Evolutionary conservation across 73 alveolate genomes (phyloP).

Genomic region (Stentor coeruleus): DNA sequence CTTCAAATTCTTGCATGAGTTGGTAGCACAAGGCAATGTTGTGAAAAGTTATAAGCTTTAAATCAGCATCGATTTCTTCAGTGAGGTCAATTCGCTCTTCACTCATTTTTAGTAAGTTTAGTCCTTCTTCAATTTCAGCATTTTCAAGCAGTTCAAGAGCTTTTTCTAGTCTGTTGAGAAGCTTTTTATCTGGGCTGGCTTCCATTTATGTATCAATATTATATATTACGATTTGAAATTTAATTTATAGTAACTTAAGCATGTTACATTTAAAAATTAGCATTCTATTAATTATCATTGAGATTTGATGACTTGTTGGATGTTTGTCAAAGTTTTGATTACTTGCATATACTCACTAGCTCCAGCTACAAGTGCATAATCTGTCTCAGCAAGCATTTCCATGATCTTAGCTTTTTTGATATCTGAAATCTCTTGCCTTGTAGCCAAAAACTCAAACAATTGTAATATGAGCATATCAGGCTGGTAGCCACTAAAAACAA

Average conservation of each 20-base stretch:
- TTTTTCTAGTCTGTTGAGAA: background rate
- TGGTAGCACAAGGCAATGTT: constrained; percentile 38
- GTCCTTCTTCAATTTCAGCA: background rate
- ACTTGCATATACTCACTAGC: background rate
- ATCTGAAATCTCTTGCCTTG: constrained; percentile 49
- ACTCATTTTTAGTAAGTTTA: background rate
- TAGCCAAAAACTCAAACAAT: constrained; percentile 48
- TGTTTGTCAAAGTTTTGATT: background rate
- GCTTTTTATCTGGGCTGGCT: background rate
- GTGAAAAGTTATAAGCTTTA: background rate
- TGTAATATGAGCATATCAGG: constrained; percentile 58
- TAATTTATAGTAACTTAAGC: background rate
- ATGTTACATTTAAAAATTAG: too few relatives aligned
- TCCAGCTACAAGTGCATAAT: constrained; percentile 28
- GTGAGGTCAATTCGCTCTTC: background rate
- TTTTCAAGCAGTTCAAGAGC: background rate
- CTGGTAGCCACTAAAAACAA: constrained; percentile 71
- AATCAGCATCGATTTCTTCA: background rate
- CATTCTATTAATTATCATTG: constrained; percentile 1
- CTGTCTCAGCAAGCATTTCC: constrained; percentile 51
- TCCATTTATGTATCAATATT: background rate
- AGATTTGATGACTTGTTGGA: background rate
- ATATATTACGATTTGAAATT: too few relatives aligned
- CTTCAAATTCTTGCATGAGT: constrained; percentile 56
- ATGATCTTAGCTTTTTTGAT: constrained; percentile 46